Evolutionary conservation across 768 basidiomycete genomes (phyloP), one percentile per base, ranked within the genome.

Genomic region (Hericium coralloides): DNA sequence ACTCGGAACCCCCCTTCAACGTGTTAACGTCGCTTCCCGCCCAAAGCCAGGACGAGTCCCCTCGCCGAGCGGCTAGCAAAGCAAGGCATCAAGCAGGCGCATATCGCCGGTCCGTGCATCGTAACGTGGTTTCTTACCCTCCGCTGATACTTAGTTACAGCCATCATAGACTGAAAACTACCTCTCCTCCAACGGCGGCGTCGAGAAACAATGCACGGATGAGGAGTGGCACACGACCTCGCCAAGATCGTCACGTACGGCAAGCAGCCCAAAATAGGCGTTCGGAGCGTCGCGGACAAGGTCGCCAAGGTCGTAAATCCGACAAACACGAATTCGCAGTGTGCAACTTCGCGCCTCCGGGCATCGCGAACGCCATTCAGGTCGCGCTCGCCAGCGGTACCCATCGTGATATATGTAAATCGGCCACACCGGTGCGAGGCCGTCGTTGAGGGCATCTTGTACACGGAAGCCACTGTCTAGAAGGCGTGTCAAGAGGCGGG

Each of bases 21-120:
- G 78, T 92, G n/a, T n/a, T n/a, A n/a, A n/a, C n/a, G n/a, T n/a
- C n/a, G 92, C 94, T 4, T 97, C 80, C 92, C 94, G n/a, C 94
- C 94, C 14, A 89, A 92, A 65, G 76, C 76, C 7, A 95, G 95
- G 94, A 87, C 86, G 59, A 93, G 97, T 70, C 93, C 95, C 49
- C 82, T 98, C 15, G 93, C 94, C 0, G 94, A 97, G 67, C 93
- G 90, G 88, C 79, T 97, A 20, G 75, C 82, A 37, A 87, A 83
- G 64, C 72, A 93, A 57, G 90, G 80, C 9, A 66, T 89, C 57
- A 91, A 86, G 67, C 95, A 97, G 66, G 86, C 86, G 2, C 94
- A 95, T 66, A 82, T 97, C 55, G 94, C 92, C 55, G 87, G 85
- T 86, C 59, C 52, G 74, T 68, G 12, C 38, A 36, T 18, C 47